Evolutionary conservation across 805 yeast species (phyloP).

Genomic region (Saturnispora kantuleensis): DNA sequence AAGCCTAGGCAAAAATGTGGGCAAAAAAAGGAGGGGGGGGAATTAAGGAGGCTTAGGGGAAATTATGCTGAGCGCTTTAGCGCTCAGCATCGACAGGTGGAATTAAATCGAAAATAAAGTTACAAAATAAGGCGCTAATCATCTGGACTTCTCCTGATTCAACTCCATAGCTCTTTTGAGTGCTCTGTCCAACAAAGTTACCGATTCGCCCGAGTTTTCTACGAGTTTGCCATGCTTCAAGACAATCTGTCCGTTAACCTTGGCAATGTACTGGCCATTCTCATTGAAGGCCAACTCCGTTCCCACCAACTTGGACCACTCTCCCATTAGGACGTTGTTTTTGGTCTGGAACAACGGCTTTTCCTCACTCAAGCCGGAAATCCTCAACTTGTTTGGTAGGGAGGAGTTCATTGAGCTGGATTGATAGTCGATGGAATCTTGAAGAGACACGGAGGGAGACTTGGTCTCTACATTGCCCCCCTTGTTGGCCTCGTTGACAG

Average conservation of each 20-base stretch:
- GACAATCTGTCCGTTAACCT: slow-evolving; percentile 23
- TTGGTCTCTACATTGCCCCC: not conserved
- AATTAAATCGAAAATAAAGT: no score
- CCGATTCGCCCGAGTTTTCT: slow-evolving; percentile 15
- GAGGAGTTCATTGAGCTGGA: slow-evolving; percentile 8
- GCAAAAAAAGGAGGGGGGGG: no score
- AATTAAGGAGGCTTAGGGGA: no score
- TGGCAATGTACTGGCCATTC: slow-evolving; percentile 26
- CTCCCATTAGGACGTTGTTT: slow-evolving; percentile 54
- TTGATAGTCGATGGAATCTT: slow-evolving; percentile 12
- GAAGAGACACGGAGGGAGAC: slow-evolving; percentile 3
- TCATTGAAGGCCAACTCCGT: slow-evolving; percentile 42
- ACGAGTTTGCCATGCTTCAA: slow-evolving; percentile 25
- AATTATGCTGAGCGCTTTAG: no score
- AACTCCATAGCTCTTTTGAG: slow-evolving; percentile 12
- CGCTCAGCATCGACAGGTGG: no score
- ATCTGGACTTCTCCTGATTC: not conserved
- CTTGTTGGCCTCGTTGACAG: not conserved
- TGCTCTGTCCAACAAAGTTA: slow-evolving; percentile 19
- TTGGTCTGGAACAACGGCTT: slow-evolving; percentile 51
- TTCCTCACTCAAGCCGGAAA: slow-evolving; percentile 45
- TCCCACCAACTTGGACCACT: slow-evolving; percentile 72
- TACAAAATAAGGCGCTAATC: no score
- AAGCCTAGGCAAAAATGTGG: no score
- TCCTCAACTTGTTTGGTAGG: slow-evolving; percentile 28